Percentiles rank a stretch among this genome's conserved stretches.
These are phyloP conservation scores for Ceratocystiopsis brevicomis DNA, from an alignment of 2,329 filamentous ascomycete species.

Conservation along the genomic window DNA sequence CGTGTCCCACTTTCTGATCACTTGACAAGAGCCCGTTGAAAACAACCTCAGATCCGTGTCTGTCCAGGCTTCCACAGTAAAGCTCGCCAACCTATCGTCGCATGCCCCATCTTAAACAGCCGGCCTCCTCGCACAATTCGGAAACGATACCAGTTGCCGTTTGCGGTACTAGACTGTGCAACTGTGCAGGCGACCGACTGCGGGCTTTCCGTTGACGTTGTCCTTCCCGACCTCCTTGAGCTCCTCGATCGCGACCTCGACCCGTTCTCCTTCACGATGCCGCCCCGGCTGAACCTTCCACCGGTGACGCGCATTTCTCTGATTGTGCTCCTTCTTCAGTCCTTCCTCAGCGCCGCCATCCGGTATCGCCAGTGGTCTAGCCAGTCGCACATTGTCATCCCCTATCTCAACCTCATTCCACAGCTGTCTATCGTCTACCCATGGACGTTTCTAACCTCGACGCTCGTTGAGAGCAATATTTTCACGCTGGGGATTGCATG, in stretches of 20 bases:
- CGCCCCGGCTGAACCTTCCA: constrained; percentile 74
- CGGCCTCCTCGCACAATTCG: background rate
- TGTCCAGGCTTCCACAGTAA: too few relatives aligned
- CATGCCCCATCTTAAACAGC: too few relatives aligned
- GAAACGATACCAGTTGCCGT: background rate
- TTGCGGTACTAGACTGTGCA: too few relatives aligned
- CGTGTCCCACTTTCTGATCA: too few relatives aligned
- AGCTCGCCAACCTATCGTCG: too few relatives aligned
- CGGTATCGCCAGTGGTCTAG: constrained; percentile 50
- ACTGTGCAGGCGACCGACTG: too few relatives aligned
- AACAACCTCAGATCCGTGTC: too few relatives aligned
- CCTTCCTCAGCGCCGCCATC: constrained; percentile 63
- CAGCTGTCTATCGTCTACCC: constrained; percentile 71
- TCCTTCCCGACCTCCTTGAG: background rate
- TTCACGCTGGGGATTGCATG: constrained; percentile 65
- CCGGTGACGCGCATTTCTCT: constrained; percentile 75
- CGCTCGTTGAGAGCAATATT: constrained; percentile 82
- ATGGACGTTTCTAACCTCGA: constrained; percentile 77
- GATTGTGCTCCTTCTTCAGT: constrained; percentile 54
- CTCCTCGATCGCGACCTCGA: background rate
- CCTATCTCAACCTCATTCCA: constrained; percentile 76
- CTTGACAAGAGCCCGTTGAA: too few relatives aligned
- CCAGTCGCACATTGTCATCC: constrained; percentile 49
- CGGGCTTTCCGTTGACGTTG: background rate
- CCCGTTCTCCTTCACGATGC: constrained; percentile 31